A percentile compares a stretch with the other conserved stretches of the same genome.
These are phyloP conservation scores for Iberis pinnata DNA, from an alignment of 345 rosid genomes.

Conservation along the genomic window DNA sequence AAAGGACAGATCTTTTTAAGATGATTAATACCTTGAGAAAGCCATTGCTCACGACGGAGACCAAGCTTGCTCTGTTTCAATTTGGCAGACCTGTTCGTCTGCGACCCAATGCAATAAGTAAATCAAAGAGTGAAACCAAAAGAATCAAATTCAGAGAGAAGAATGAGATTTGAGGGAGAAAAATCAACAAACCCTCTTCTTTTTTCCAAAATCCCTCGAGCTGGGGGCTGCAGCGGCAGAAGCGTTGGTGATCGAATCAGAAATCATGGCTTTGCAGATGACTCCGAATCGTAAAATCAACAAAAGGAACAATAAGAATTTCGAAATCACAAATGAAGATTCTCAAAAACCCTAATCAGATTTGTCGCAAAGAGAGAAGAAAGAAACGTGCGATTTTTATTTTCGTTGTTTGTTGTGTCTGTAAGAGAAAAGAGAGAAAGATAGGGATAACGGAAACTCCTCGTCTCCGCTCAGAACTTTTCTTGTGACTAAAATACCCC, in stretches of 20 bases:
- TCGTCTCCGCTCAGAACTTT: slow-evolving; percentile 45
- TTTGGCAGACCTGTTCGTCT: slow-evolving; percentile 85
- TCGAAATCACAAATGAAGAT: slow-evolving; percentile 11
- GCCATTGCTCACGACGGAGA: slow-evolving; percentile 97
- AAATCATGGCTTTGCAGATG: slow-evolving; percentile 42
- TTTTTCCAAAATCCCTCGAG: slow-evolving; percentile 56
- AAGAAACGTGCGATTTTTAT: slow-evolving; percentile 28
- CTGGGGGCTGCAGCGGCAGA: slow-evolving; percentile 43
- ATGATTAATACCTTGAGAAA: slow-evolving; percentile 60
- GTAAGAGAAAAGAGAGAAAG: too few species aligned
- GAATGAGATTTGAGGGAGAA: background rate
- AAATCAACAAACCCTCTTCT: slow-evolving; percentile 57
- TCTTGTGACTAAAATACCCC: slow-evolving; percentile 15
- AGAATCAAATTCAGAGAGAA: background rate
- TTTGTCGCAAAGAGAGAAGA: slow-evolving; percentile 27
- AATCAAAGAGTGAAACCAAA: background rate
- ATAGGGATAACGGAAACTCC: slow-evolving; percentile 56
- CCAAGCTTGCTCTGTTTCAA: slow-evolving; percentile 90
- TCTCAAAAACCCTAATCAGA: slow-evolving; percentile 52
- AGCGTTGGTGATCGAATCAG: slow-evolving; percentile 53
- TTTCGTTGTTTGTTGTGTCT: background rate
- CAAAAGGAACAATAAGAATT: background rate
- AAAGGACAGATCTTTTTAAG: background rate
- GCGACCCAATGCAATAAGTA: slow-evolving; percentile 23
- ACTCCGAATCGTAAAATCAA: slow-evolving; percentile 1